Conservation (phyloP, 2,329 filamentous ascomycete species). For the Sporothrix globosa region DNA sequence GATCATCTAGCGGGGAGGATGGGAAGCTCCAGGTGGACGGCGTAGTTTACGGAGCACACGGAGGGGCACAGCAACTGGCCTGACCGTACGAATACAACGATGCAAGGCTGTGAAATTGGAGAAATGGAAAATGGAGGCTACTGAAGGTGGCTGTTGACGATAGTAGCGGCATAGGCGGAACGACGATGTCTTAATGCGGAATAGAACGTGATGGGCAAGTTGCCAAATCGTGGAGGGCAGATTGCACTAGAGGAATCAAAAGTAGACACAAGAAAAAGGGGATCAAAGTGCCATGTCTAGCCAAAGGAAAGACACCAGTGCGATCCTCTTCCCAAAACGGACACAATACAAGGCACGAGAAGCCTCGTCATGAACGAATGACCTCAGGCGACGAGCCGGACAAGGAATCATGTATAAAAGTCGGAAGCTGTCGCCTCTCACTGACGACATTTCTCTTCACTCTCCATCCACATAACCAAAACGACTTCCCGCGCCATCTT, state of each 20-base stretch:
- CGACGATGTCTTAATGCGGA: not conserved
- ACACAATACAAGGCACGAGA: not conserved
- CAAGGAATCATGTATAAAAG: not conserved
- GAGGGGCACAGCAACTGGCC: not conserved
- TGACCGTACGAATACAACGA: not conserved
- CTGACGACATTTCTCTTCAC: not conserved
- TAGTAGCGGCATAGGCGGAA: not conserved
- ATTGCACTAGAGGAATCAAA: not conserved
- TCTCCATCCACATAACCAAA: not conserved
- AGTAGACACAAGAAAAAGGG: not conserved
- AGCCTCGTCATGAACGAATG: not conserved
- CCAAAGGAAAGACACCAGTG: slow-evolving; percentile 6
- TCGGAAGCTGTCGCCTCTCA: not conserved
- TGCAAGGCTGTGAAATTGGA: not conserved
- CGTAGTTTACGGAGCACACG: not conserved
- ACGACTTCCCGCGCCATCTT: not conserved
- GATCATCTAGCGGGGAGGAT: not conserved
- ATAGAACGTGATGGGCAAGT: not conserved
- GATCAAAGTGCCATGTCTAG: no score
- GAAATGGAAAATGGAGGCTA: not conserved
- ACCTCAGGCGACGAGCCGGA: not conserved
- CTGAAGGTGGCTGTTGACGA: no score
- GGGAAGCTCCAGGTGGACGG: not conserved
- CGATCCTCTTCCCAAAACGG: not conserved
- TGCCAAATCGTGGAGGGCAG: not conserved